phyloP scores from a whole-genome alignment of 1,284 basidiomycete genomes.

The Pseudozyma sp. region DNA sequence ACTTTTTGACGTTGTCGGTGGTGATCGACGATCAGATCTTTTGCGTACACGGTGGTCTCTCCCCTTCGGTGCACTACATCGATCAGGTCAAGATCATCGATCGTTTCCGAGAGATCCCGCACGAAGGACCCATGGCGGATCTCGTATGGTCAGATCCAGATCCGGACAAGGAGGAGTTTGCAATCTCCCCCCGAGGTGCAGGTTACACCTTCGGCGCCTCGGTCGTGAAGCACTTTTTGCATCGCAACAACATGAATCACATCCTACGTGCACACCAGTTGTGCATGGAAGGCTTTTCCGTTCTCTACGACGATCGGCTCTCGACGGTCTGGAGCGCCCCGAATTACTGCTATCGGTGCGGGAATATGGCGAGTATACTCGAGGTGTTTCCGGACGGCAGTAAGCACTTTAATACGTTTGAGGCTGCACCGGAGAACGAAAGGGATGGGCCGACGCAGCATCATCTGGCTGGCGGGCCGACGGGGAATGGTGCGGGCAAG shows the following conservation, averaged over 20 bases:
- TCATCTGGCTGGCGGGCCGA: slow-evolving; percentile 28
- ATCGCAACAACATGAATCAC: slow-evolving; percentile 94
- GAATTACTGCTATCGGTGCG: slow-evolving; percentile 98
- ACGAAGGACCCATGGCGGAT: slow-evolving; percentile 99
- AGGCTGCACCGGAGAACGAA: slow-evolving; percentile 98
- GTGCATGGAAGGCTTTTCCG: slow-evolving; percentile 98
- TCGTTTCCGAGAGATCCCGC: slow-evolving; percentile 98
- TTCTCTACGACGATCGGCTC: slow-evolving; percentile 91
- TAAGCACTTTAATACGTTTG: slow-evolving; percentile 97
- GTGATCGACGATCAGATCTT: slow-evolving; percentile 99
- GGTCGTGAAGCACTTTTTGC: slow-evolving; percentile 93
- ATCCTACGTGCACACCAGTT: slow-evolving; percentile 98
- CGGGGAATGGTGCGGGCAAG: slow-evolving; percentile 24
- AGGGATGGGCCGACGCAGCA: slow-evolving; percentile 68
- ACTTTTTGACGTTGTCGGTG: slow-evolving; percentile 95
- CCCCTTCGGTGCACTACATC: slow-evolving; percentile 97
- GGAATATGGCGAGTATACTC: slow-evolving; percentile 94
- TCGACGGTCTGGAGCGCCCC: slow-evolving; percentile 99
- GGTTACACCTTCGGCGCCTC: slow-evolving; percentile 99
- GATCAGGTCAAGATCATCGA: slow-evolving; percentile 99
- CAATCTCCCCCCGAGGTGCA: slow-evolving; percentile 95
- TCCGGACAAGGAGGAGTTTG: slow-evolving; percentile 98
- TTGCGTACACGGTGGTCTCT: slow-evolving; percentile 96
- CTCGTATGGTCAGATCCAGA: slow-evolving; percentile 99
- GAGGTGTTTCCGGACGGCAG: slow-evolving; percentile 90